These are phyloP conservation scores for Erythrobasidium hasegawianum DNA, from an alignment of 1,284 basidiomycete genomes.

Conservation along the genomic window DNA sequence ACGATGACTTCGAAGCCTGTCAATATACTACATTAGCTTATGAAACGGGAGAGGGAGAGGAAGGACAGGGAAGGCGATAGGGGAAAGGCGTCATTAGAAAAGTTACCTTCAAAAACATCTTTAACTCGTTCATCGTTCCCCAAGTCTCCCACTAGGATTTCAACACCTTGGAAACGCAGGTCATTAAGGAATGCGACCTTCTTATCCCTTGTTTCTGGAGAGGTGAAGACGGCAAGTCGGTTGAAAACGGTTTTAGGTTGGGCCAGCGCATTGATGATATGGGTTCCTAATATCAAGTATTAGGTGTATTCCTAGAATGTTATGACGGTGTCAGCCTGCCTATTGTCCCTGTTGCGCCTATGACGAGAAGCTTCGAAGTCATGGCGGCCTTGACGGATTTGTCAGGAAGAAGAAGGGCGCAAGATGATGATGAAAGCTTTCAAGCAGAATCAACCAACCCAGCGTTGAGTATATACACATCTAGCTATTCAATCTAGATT, in stretches of 20 bases:
- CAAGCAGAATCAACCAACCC: too few relatives aligned
- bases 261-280: slow-evolving; percentile 34
- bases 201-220: slow-evolving; percentile 23
- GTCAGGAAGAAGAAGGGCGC: background rate
- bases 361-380: slow-evolving; percentile 34
- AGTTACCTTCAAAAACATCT: slow-evolving; percentile 29
- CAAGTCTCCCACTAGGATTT: slow-evolving; percentile 33
- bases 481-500: too few relatives aligned
- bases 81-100: background rate
- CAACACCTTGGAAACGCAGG: slow-evolving; percentile 28
- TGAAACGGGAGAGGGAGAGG: background rate
- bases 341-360: slow-evolving; percentile 35
- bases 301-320: background rate
- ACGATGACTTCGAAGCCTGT: slow-evolving; percentile 34
- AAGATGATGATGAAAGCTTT: too few relatives aligned
- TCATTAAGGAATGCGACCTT: slow-evolving; percentile 26
- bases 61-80: background rate
- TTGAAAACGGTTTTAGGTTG: slow-evolving; percentile 18
- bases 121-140: slow-evolving; percentile 27
- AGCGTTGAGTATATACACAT: too few relatives aligned
- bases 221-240: slow-evolving; percentile 36
- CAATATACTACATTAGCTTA: background rate
- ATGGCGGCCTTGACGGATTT: slow-evolving; percentile 11
- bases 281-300: slow-evolving; percentile 8
- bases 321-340: background rate